phyloP scores from a whole-genome alignment of 106 monocot genomes.

The Posidonia australis region DNA sequence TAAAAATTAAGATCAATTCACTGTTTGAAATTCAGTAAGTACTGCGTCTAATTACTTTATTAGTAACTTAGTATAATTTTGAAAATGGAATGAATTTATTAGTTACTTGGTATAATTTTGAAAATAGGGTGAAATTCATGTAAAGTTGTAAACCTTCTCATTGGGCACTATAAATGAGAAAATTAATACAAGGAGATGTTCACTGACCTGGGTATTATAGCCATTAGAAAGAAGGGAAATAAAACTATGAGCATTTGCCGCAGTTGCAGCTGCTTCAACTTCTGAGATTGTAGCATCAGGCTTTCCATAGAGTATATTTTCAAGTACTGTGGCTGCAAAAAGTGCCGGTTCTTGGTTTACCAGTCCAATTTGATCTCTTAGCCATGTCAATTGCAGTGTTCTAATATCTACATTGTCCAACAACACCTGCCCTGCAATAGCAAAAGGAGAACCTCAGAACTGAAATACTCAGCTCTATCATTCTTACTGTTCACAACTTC shows the following conservation, averaged over 20 bases:
- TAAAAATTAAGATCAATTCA: background rate
- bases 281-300: slow-evolving; percentile 82
- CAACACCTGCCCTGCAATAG: slow-evolving; percentile 69
- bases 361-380: slow-evolving; percentile 93
- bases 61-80: too few species aligned
- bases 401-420: slow-evolving; percentile 91
- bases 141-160: background rate
- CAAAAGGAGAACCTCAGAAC: background rate
- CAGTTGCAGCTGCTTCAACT: slow-evolving; percentile 83
- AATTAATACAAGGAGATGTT: background rate
- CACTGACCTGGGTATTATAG: slow-evolving; percentile 76
- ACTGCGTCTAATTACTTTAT: too few species aligned
- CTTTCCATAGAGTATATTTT: slow-evolving; percentile 92
- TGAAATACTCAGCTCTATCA: too few species aligned
- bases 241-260: slow-evolving; percentile 97
- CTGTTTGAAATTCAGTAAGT: background rate
- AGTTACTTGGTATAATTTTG: too few species aligned
- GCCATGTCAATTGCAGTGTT: slow-evolving; percentile 75
- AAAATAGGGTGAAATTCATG: too few species aligned
- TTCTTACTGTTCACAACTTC: background rate
- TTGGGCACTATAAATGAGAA: background rate
- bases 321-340: slow-evolving; percentile 88
- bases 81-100: too few species aligned
- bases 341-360: slow-evolving; percentile 99
- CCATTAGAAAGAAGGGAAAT: slow-evolving; percentile 90